phyloP scores from a whole-genome alignment of 2,329 filamentous ascomycete genomes.

The Trichoderma sp. region DNA sequence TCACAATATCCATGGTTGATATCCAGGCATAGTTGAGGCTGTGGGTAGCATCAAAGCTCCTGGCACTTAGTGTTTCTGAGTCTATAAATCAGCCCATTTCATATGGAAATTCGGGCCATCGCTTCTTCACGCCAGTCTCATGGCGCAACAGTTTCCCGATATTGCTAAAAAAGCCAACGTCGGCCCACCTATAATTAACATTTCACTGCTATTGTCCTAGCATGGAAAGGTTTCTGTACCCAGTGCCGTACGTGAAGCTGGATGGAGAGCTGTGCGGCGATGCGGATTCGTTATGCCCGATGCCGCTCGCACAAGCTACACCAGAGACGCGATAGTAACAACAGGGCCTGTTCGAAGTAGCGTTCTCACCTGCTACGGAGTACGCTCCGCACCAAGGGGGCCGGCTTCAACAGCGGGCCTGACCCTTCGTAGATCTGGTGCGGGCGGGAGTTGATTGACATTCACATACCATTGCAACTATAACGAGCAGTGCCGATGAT shows the following conservation, averaged over 20 bases:
- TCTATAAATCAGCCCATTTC: background rate
- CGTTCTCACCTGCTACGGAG: background rate
- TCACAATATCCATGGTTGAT: too few relatives aligned
- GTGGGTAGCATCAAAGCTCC: background rate
- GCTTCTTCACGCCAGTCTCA: background rate
- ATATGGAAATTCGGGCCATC: background rate
- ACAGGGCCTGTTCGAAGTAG: background rate
- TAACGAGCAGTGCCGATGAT: background rate
- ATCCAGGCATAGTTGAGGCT: background rate
- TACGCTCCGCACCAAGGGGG: background rate
- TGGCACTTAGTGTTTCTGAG: background rate
- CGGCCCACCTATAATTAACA: background rate
- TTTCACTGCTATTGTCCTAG: background rate
- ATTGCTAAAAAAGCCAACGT: background rate
- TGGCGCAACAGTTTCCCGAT: background rate
- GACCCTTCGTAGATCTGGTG: background rate
- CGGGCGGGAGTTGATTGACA: conserved; percentile 10
- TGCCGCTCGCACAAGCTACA: conserved; percentile 5
- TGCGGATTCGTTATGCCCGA: conserved; percentile 8
- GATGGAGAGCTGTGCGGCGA: background rate
- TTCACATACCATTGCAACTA: background rate
- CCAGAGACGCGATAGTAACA: background rate
- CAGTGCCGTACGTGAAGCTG: background rate
- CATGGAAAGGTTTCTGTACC: background rate
- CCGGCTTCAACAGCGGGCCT: conserved; percentile 3